phyloP scores from a whole-genome alignment of 2,329 filamentous ascomycete genomes.

The Exutisphaerella laricina region DNA sequence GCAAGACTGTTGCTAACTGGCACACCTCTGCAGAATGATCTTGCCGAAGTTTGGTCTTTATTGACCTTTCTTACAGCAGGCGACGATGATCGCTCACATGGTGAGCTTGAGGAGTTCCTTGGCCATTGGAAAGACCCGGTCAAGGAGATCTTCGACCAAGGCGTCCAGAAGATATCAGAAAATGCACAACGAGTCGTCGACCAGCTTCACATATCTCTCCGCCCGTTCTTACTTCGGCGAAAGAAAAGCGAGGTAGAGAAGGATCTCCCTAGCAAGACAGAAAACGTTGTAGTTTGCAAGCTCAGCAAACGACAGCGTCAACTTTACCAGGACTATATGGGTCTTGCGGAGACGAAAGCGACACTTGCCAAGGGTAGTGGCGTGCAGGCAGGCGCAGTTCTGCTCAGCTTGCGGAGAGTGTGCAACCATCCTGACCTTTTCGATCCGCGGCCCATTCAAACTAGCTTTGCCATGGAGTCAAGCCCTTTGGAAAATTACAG shows the following conservation, averaged over 20 bases:
- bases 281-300: constrained; percentile 93
- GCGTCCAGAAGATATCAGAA: constrained; percentile 87
- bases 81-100: constrained; percentile 72
- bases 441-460: constrained; percentile 92
- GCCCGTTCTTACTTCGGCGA: constrained; percentile 83
- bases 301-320: constrained; percentile 93
- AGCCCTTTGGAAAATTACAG: constrained; percentile 72
- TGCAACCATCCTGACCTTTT: constrained; percentile 98
- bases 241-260: constrained; percentile 97
- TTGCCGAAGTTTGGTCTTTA: constrained; percentile 94
- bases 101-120: constrained; percentile 91
- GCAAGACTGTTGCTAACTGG: constrained; percentile 84
- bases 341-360: constrained; percentile 78
- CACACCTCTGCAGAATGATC: constrained; percentile 92
- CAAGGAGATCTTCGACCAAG: constrained; percentile 92
- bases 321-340: constrained; percentile 93
- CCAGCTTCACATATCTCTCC: constrained; percentile 87
- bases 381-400: constrained; percentile 93
- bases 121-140: constrained; percentile 94
- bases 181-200: constrained; percentile 87
- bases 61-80: constrained; percentile 95
- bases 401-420: constrained; percentile 96
- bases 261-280: constrained; percentile 97
- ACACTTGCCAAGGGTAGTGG: constrained; percentile 92
- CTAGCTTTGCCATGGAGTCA: constrained; percentile 76